Base-by-base conservation (phyloP, 164 flowering plant genomes). In the Liriodendron chinense region DNA sequence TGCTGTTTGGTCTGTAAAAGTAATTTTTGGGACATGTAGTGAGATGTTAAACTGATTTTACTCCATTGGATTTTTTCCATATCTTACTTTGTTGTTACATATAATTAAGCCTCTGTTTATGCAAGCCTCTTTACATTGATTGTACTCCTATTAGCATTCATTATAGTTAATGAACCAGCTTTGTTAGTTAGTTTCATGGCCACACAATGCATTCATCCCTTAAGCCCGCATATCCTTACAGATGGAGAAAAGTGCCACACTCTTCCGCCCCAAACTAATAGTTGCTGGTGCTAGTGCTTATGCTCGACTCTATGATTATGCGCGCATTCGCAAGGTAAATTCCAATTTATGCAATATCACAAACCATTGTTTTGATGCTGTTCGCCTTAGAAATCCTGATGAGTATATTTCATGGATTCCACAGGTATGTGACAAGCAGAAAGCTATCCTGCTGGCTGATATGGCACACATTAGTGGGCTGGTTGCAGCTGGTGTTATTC, bases 261-360 rank as follows among this genome's bases (percentile, higher is more conserved):
- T 96, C 26, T 96, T 89, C 85, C 83, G 99, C 76, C 99, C 99
- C 72, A 96, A 92, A 75, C 77, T 94, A 65, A 94, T 96, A 43
- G 96, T 94, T 79, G 98, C 99, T 81, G 98, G 98, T 82, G 99
- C 99, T 56, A 96, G 98, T 88, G 99, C 99, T 72, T 96, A 96
- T 87, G 94, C 99, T 68, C 99, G 98, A 43, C 83, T 91, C 7
- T 96, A 94, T 81, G 97, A 96, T 69, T 96, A 96, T 86, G 97
- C 83, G 20, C 91, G 90, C 5, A 92, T 96, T 72, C 93, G 97
- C 75, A 91, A 91, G 97, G 99, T 92, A 86, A 80, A 67, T 67
- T 2, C 7, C 49, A 67, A 26, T 67, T 28, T 14, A 24, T 7
- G 26, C 7, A 25, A 7, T 47, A 67, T 67, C 16, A 24, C 18